Evolutionary conservation across 1,284 basidiomycete species (phyloP).

Genomic region (Butyriboletus appendiculatus): DNA sequence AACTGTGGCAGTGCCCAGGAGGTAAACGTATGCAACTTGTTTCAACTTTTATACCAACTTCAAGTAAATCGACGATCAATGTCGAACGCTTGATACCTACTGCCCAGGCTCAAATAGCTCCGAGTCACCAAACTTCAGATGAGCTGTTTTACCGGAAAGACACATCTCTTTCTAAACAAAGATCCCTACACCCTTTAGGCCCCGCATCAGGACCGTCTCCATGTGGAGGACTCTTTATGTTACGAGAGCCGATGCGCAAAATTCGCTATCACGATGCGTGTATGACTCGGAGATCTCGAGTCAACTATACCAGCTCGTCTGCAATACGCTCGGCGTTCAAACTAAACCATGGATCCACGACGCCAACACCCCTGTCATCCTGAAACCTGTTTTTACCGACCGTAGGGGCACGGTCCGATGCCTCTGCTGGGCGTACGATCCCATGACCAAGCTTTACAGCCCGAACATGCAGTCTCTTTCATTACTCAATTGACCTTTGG

Average conservation of each 20-base stretch:
- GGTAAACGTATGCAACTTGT: background rate
- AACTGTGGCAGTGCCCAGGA: background rate
- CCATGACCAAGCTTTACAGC: slow-evolving; percentile 4
- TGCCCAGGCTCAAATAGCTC: background rate
- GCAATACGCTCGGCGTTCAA: background rate
- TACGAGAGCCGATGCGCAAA: background rate
- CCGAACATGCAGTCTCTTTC: background rate
- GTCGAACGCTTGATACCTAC: background rate
- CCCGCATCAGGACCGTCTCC: background rate
- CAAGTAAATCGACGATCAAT: background rate
- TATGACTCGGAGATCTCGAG: background rate
- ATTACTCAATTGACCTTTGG: background rate
- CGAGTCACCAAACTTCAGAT: background rate
- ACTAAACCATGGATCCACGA: background rate
- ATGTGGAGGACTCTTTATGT: background rate
- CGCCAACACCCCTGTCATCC: background rate
- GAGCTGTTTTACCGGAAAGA: background rate
- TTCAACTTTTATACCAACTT: too few species aligned
- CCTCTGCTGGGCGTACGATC: background rate
- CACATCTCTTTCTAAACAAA: background rate
- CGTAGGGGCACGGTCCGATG: too few species aligned
- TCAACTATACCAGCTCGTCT: background rate
- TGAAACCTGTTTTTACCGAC: background rate
- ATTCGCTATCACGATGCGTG: background rate
- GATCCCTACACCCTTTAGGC: background rate